Evolutionary conservation across 176 grass and related monocot genomes (phyloP), one percentile per base, ranked within the genome.

Genomic region (Metroxylon sagu): DNA sequence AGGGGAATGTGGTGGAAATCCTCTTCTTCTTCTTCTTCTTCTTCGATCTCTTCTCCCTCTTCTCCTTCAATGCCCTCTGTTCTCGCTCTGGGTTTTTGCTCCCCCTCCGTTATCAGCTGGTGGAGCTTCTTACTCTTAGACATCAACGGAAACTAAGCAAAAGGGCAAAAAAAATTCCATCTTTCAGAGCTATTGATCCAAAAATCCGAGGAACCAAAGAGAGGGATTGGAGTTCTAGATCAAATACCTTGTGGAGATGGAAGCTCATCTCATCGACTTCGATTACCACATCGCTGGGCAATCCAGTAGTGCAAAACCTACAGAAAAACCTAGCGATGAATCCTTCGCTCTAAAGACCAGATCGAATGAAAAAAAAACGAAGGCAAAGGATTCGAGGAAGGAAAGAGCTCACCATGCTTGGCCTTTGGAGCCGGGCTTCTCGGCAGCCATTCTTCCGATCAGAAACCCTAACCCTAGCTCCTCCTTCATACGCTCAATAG

Each of bases 301-400:
- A 74, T 10, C 88, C 94, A 16, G 93, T 98, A 64, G 93, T 98
- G 81, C 93, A 98, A 73, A 98, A 98, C 92, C 92, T 96, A 73
- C 16, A 48, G 16, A 10, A 65, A 52, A 19, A 71, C 16, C 48
- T 50, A 23, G 18, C 2, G 8, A 14, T 43, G 35, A 43, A 43
- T 43, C 35, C 35, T 43, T 43, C 35, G 1, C 12, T 43, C 35
- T 43, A 12, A 6, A 43, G 8, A 43, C 7, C 35, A 43, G 2
- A 43, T 8, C 35, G 35, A 43, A 57, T 28, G 3, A 43, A 56
- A n/a, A 27, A 27, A 64, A 29, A 18, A 63, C 57, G 23, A 63
- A 62, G 19, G 25, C 16, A 50, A 18, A 56, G 27, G 16, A 64
- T 2, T 30, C 54, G 16, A 39, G 26, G 14, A 54, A 55, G 50